Base-by-base conservation (phyloP, 768 basidiomycete species). In the Coprinellus micaceus region DNA sequence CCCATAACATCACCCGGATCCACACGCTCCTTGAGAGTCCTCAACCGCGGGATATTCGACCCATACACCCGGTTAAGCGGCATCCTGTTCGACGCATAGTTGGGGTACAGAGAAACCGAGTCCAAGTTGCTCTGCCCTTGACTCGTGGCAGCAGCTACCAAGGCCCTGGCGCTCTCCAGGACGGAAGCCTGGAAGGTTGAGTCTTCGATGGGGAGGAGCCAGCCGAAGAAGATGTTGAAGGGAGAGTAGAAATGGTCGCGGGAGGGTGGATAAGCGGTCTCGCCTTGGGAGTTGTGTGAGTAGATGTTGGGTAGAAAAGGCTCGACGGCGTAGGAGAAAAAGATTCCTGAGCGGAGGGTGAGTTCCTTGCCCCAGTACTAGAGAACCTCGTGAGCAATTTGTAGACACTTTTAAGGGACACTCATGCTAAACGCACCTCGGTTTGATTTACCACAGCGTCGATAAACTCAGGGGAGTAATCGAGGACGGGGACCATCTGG, bases 1-100 rank as follows among this genome's bases (percentile, higher is more conserved):
- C 76, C 78, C 85, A 89, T 88, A 39, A 86, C 74, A 61, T 82
- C 75, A 9, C 69, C 50, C 0, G 85, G 86, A 65, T 89, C 86
- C 52, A 82, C 72, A 21, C 47, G 53, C 54, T 58, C 62, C 62
- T 80, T 82, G 15, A 86, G 65, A 11, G 52, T 58, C 53, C 64
- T 58, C 57, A 86, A 61, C 50, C 47, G 65, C 12, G 64, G 63
- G 2, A 88, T 47, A 56, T 85, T 81, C 2, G 43, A 59, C 2
- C 82, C 84, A 59, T 82, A 86, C 26, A 89, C 70, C 10, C 65
- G 57, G 52, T 74, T 67, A 21, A 84, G 52, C 0, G 83, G 76
- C 3, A 83, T 85, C 52, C 77, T 77, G 37, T 60, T 68, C 5
- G 81, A 68, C 4, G 85, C 85, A 59, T 87, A 86, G 65, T 89